Base-by-base conservation (phyloP, 495 filamentous ascomycete species). In the Ramalina peruviana region DNA sequence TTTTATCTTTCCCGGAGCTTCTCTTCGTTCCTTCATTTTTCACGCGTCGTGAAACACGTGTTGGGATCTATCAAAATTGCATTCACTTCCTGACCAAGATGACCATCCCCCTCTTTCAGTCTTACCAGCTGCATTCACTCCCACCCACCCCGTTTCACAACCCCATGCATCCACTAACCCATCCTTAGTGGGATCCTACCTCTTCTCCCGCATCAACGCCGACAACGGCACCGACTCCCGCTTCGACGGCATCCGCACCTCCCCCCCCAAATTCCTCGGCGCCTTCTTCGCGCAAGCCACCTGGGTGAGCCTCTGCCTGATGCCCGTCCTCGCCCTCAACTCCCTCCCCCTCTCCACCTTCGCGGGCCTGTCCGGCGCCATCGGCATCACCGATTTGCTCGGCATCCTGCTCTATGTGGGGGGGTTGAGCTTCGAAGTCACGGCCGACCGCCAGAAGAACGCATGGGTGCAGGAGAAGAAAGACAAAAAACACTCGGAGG, bases 301-400 rank as follows among this genome's bases (percentile, higher is more conserved):
- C 1, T 82, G 78, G 80, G 73, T 82, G 2, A 74, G 75, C 36
- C 65, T 81, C 10, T 76, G 72, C 58, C 64, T 79, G 11, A 65
- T 82, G 59, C 81, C 81, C 3, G 68, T 81, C 6, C 58, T 83
- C 1, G 66, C 72, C 10, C 46, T 80, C 27, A 85, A 83, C 59
- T 60, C 74, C 20, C 63, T 80, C n/a, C 79, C 79, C 0, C 61
- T 66, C 4, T 56, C 67, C 4, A 62, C 67, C 10, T 65, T 72
- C 43, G 59, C 74, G 0, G 57, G 65, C 2, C 60, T 69, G 0
- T 62, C 70, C 3, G 62, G 62, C 3, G 47, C 59, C 5, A n/a
- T 74, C 23, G 59, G 60, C 4, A 17, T 67, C 0, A 69, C 68
- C 2, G 77, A 82, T 49, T 52, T 76, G 19, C n/a, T 77, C 17